Base-by-base conservation (phyloP, 768 basidiomycete species). In the Zangia roseola region DNA sequence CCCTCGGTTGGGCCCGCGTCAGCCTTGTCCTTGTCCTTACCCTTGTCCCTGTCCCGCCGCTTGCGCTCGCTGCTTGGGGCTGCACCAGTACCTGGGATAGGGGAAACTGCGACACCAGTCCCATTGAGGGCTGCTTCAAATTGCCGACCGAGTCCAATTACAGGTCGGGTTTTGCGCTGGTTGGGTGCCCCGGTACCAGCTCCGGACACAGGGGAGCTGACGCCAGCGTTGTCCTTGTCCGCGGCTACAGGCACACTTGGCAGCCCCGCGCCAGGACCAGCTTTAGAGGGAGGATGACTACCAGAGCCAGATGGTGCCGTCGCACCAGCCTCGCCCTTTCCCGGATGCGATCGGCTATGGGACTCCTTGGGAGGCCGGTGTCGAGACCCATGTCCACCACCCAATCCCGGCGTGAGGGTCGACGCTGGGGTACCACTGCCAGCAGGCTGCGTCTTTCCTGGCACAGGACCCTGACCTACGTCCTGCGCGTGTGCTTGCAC, bases 61-160 rank as follows among this genome's bases (percentile, higher is more conserved):
- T 69, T 73, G 17, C 69, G 62, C 21, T 74, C 69, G 28, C 61
- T 53, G 10, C 61, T 56, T 2, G 30, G 10, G 4, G 23, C 8
- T 2, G 56, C 20, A 6, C 31, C 12, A 2, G 62, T 49, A 4
- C 52, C 59, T 13, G 25, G 16, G n/a, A n/a, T n/a, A n/a, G n/a
- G n/a, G 3, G 38, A 14, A n/a, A 74, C 64, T 2, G 38, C 56
- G 5, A 81, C 80, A 6, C 82, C 83, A 1, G 81, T 80, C 0
- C 84, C 81, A 48, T 67, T 87, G 24, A 90, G 65, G 8, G 88
- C 88, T 7, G 81, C 86, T 56, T 88, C 86, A 44, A 90, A 84
- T 13, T 88, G 84, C 12, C 86, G 74, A 0, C 75, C 83, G 8
- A 85, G 61, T 0, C 85, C 84, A 26, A 88, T 67, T 10, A 84